Percentiles rank a stretch among this genome's conserved stretches.
These are phyloP conservation scores for Choanephora cucurbitarum DNA, from an alignment of 371 early-diverging fungal species.

Conservation along the genomic window DNA sequence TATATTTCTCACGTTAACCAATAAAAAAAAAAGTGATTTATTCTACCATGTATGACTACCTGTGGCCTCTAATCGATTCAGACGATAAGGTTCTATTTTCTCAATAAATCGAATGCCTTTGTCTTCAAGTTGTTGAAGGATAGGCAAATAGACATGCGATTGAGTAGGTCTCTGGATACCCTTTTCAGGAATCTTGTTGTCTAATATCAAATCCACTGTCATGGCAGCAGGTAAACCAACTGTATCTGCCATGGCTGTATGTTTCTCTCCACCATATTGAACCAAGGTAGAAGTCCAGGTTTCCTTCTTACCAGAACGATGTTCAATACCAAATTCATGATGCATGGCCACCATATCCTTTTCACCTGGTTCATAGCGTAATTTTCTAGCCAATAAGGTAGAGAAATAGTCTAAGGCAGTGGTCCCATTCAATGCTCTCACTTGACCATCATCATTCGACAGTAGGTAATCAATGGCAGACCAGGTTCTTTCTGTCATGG, in stretches of 20 bases:
- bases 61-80: conserved; percentile 22
- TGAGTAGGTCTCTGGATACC: conserved; percentile 82
- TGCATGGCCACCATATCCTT: conserved; percentile 89
- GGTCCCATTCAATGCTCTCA: conserved; percentile 4
- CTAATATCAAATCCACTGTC: conserved; percentile 79
- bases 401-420: conserved; percentile 78
- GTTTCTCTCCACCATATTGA: conserved; percentile 72
- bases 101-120: conserved; percentile 79
- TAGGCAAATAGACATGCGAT: conserved; percentile 76
- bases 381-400: conserved; percentile 63
- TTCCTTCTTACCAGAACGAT: conserved; percentile 56
- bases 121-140: conserved; percentile 66
- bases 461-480: conserved; percentile 38
- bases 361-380: conserved; percentile 74
- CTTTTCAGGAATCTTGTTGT: conserved; percentile 60
- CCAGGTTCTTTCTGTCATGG: conserved; percentile 42
- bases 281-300: conserved; percentile 74
- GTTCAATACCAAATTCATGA: conserved; percentile 80
- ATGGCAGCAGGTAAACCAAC: conserved; percentile 91
- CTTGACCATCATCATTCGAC: conserved; percentile 6
- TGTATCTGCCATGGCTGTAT: conserved; percentile 91
- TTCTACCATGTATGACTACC: conserved; percentile 30
- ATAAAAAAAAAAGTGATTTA: no score
- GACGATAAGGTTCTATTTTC: conserved; percentile 30
- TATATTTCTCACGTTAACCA: no score